Base-by-base conservation (phyloP, 1,284 basidiomycete genomes). In the Marasmius fiardii region DNA sequence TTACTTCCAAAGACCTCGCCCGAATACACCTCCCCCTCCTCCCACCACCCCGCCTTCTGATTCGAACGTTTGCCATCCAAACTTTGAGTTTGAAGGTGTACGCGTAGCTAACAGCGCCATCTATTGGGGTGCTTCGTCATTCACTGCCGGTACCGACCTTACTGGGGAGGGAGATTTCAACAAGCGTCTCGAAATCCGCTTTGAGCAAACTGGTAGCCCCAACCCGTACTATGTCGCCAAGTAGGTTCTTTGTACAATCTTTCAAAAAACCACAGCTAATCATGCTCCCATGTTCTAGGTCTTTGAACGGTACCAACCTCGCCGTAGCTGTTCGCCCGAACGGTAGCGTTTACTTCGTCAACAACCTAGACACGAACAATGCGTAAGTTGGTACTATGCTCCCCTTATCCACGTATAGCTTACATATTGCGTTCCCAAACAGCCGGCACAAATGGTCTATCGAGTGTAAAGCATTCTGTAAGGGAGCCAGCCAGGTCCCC, bases 261-360 rank as follows among this genome's bases (percentile, higher is more conserved):
- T 20, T 10, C 43, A 10, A 31, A 5, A 12, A n/a, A 12, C 12
- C 35, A 12, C 35, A n/a, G n/a, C 35, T n/a, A 2, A 37, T 5
- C 5, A 33, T 8, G 4, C n/a, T 4, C 8, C 26, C 37, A 1
- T 23, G 23, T n/a, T 43, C 5, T 20, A 54, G 53, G 28, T 54
- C 53, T 12, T 33, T 54, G 26, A 54, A 54, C 21, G 53, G 53
- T 18, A 35, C 44, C 7, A 54, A 49, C 34, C 53, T 54, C 18
- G 53, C 48, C 31, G 44, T 54, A 12, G 44, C 44, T 6, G 39
- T 37, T 16, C 44, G 53, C 2, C 33, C 43, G 2, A 54, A 54
- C 28, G 53, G 39, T 20, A 54, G 48, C 53, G n/a, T 54, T 24
- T 54, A 54, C 53, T 54, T 54, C 43, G 48, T 54, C 14, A 18